Base-by-base conservation (phyloP, 2,329 filamentous ascomycete genomes). In the Penicillium sp. region DNA sequence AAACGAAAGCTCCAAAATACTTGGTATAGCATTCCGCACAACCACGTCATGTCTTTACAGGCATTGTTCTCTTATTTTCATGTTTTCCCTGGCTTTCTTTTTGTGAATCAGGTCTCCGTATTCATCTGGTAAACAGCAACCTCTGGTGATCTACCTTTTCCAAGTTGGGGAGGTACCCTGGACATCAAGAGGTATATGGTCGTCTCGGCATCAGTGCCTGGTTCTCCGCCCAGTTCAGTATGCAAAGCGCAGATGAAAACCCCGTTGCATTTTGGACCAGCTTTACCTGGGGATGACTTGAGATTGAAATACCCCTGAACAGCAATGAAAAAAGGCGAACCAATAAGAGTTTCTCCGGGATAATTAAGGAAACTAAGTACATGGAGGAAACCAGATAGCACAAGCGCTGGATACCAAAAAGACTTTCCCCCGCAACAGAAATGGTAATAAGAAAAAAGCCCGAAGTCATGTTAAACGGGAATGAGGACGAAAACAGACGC, bases 331-430 rank as follows among this genome's bases (percentile, higher is more conserved):
- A 16, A 33, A 16, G 31, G 31, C 31, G 48, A 43, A 57, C 51
- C 53, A 47, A 57, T 44, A 49, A 49, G 62, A 65, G 57, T 61
- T 69, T 68, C 63, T 66, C 52, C 59, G 61, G 62, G 60, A 63
- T 58, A 62, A 72, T 70, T 70, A 74, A 68, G 61, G 65, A 67
- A 68, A 68, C 63, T 72, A 74, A 65, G 63, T 71, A 74, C 70
- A 73, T 71, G 65, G 64, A 66, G 43, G 64, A 62, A 54, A 63
- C 58, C 61, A 62, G 64, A 64, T 60, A 59, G 59, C 58, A 60
- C 56, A 60, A 66, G 63, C 62, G 60, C 63, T 67, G 59, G 61
- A 64, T 64, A 67, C 63, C 66, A 66, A 62, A 33, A 60, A 63
- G 65, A 65, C 64, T 67, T 67, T 59, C 55, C 58, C 63, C 58